Percentiles rank a stretch among this genome's conserved stretches.
Conservation (phyloP, 2,329 filamentous ascomycete genomes). For the Coniochaeta sp. region DNA sequence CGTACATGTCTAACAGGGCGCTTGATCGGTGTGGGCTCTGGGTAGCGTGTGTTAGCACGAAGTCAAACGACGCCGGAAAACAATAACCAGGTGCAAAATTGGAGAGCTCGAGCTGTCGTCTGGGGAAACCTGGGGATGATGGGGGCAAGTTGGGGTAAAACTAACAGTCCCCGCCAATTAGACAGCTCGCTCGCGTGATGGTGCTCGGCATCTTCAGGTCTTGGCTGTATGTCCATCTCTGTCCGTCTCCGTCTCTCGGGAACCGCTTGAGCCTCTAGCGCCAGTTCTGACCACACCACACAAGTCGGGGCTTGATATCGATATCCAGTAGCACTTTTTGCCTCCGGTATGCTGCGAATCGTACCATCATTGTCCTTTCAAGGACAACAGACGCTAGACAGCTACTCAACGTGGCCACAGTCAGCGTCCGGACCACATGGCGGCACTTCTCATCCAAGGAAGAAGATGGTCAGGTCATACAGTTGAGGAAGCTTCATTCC, state of each 20-base stretch:
- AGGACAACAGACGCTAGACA: no score
- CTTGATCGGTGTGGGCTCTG: background rate
- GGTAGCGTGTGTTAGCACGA: background rate
- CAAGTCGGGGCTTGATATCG: background rate
- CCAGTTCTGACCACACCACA: background rate
- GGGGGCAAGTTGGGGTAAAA: background rate
- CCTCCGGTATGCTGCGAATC: no score
- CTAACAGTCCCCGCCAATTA: background rate
- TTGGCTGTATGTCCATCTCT: background rate
- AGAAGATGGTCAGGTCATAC: no score
- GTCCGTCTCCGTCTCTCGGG: background rate
- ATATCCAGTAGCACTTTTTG: background rate
- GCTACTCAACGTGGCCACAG: no score
- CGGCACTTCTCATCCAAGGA: no score
- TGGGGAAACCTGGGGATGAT: background rate
- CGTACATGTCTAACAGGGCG: background rate
- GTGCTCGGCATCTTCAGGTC: no score
- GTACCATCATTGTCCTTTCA: no score
- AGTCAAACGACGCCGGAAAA: background rate
- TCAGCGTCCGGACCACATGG: no score
- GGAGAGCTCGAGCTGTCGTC: background rate
- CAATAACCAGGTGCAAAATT: background rate
- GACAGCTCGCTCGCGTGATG: no score
- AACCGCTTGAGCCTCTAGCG: background rate
- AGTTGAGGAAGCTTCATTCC: no score